Evolutionary conservation across 2,329 filamentous ascomycete species (phyloP).

Genomic region (Colletotrichum tabaci): DNA sequence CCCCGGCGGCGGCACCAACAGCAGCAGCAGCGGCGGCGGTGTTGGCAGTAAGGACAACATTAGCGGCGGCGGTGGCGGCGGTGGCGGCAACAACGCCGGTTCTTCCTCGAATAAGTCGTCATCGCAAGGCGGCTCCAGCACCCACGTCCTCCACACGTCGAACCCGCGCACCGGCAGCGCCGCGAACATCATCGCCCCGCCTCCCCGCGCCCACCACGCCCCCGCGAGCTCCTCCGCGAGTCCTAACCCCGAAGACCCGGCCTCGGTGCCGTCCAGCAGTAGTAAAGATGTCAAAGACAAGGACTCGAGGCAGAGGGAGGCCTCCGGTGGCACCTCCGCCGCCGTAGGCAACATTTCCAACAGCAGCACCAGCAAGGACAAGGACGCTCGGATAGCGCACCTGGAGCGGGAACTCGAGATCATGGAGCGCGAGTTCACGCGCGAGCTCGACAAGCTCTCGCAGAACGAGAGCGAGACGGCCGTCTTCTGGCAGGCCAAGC

Average conservation of each 20-base stretch:
- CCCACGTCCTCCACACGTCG: slow-evolving; percentile 49
- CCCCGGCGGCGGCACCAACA: slow-evolving; percentile 37
- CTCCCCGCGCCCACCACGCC: slow-evolving; percentile 57
- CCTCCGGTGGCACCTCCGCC: slow-evolving; percentile 7
- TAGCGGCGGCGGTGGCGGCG: slow-evolving; percentile 43
- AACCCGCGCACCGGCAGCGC: slow-evolving; percentile 47
- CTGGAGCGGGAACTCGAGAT: slow-evolving; percentile 67
- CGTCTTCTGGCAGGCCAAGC: slow-evolving; percentile 71
- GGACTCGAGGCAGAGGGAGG: slow-evolving; percentile 44
- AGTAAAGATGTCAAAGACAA: slow-evolving; percentile 48
- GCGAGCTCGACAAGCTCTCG: slow-evolving; percentile 67
- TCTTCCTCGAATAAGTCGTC: slow-evolving; percentile 14
- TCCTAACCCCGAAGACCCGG: slow-evolving; percentile 47
- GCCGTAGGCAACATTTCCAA: background rate
- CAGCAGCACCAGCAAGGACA: slow-evolving; percentile 53
- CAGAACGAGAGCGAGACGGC: slow-evolving; percentile 69
- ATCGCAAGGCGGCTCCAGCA: slow-evolving; percentile 21
- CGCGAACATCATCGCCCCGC: slow-evolving; percentile 55
- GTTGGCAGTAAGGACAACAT: slow-evolving; percentile 21
- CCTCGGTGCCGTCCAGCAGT: background rate
- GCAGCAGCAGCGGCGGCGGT: slow-evolving; percentile 42
- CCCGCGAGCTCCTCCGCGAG: slow-evolving; percentile 50
- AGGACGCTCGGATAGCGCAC: slow-evolving; percentile 66
- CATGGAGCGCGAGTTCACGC: slow-evolving; percentile 69
- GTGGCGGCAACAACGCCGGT: slow-evolving; percentile 37